Conservation (phyloP, 1,284 basidiomycete genomes). For the Pisolithus thermaeus region DNA sequence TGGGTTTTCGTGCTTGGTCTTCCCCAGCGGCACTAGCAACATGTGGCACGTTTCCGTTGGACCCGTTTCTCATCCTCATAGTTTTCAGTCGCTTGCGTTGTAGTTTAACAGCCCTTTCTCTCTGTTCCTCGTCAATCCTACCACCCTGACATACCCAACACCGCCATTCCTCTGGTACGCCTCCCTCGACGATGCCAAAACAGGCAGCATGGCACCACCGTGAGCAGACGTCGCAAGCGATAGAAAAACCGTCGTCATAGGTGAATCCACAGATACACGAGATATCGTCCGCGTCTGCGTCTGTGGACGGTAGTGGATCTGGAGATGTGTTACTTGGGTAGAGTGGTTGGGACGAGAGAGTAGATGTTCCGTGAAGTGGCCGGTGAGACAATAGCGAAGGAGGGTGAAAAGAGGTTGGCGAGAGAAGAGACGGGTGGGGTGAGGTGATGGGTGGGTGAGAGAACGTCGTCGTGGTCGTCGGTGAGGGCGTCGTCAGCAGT, state of each 20-base stretch:
- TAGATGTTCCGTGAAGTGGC: constrained; percentile 14
- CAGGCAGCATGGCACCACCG: constrained; percentile 92
- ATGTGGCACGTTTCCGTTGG: constrained; percentile 16
- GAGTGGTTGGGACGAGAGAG: constrained; percentile 5
- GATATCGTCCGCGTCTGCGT: constrained; percentile 47
- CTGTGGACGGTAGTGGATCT: constrained; percentile 18
- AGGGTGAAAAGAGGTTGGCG: constrained; percentile 12
- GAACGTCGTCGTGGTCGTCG: constrained; percentile 17
- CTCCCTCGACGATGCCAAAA: constrained; percentile 64
- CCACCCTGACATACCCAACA: constrained; percentile 59
- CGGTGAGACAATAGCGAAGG: background rate
- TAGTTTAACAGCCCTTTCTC: constrained; percentile 40
- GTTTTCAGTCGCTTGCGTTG: constrained; percentile 34
- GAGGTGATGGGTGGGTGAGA: constrained; percentile 14
- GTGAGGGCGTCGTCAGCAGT: constrained; percentile 11
- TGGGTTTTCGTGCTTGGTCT: constrained; percentile 13
- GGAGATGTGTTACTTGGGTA: background rate
- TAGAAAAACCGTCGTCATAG: constrained; percentile 88
- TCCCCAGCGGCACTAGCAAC: constrained; percentile 7
- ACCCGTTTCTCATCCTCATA: constrained; percentile 18
- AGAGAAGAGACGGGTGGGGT: constrained; percentile 14
- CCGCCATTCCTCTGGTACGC: constrained; percentile 70
- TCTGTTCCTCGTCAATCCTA: constrained; percentile 32
- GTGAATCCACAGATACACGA: constrained; percentile 69
- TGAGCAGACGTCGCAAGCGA: constrained; percentile 85